A percentile compares a stretch with the other conserved stretches of the same genome.
Conservation (phyloP, 805 yeast genomes). For the Metschnikowia kunwiensis region DNA sequence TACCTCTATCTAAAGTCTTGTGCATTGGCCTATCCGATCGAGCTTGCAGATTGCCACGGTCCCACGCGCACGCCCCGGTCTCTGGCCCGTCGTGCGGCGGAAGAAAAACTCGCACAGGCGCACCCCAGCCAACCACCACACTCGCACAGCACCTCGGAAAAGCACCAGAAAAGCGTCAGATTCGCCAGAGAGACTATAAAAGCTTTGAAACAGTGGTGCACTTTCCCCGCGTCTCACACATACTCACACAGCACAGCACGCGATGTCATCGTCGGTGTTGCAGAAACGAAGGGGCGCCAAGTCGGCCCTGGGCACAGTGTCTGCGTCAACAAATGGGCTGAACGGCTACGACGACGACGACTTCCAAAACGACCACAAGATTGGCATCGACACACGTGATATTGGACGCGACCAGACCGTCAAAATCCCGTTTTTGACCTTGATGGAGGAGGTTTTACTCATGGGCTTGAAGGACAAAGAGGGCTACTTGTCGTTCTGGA, state of each 20-base stretch:
- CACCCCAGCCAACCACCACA: slow-evolving; percentile 3
- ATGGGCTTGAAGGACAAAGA: slow-evolving; percentile 94
- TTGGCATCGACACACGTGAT: slow-evolving; percentile 81
- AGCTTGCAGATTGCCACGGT: too few relatives aligned
- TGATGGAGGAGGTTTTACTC: slow-evolving; percentile 94
- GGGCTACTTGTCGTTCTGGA: slow-evolving; percentile 97
- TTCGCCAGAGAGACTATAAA: too few relatives aligned
- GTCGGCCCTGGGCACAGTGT: slow-evolving; percentile 17
- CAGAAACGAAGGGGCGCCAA: slow-evolving; percentile 70
- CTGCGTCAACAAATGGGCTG: not conserved
- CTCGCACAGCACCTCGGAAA: too few relatives aligned
- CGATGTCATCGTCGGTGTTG: slow-evolving; percentile 48
- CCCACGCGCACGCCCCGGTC: too few relatives aligned
- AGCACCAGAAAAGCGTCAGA: too few relatives aligned
- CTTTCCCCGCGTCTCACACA: too few relatives aligned
- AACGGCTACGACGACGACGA: slow-evolving; percentile 23
- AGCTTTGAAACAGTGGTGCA: too few relatives aligned
- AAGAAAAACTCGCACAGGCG: slow-evolving; percentile 3
- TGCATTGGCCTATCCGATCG: too few relatives aligned
- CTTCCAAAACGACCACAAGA: slow-evolving; percentile 42
- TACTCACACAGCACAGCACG: too few relatives aligned
- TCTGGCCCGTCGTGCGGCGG: not conserved
- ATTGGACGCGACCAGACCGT: slow-evolving; percentile 39
- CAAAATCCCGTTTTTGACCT: slow-evolving; percentile 69
- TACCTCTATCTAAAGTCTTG: too few relatives aligned